phyloP scores from a whole-genome alignment of 2,329 filamentous ascomycete species.

The Bipolaris oryzae region DNA sequence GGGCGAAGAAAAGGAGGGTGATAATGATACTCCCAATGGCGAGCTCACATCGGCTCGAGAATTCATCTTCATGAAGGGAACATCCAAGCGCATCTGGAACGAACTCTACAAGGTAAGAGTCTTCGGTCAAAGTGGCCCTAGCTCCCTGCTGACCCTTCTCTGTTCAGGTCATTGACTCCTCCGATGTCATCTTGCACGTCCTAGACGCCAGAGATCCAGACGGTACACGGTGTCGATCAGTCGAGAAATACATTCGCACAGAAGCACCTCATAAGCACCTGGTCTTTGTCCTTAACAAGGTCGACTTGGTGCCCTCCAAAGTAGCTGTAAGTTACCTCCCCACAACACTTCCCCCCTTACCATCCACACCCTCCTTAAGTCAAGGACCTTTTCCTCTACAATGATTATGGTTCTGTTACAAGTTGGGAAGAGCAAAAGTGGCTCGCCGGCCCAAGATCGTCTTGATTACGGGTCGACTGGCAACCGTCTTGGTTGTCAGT shows the following conservation, averaged over 20 bases:
- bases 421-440: conserved; percentile 92
- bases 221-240: conserved; percentile 85
- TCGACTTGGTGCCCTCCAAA: conserved; percentile 87
- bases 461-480: conserved; percentile 71
- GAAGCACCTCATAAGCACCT: conserved; percentile 97
- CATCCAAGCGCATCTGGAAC: conserved; percentile 84
- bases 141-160: not conserved
- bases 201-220: conserved; percentile 40
- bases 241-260: conserved; percentile 91
- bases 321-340: conserved; percentile 80
- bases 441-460: conserved; percentile 69
- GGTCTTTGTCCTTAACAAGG: conserved; percentile 88
- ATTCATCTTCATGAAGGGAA: conserved; percentile 91
- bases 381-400: conserved; percentile 72
- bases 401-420: conserved; percentile 96
- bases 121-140: not conserved
- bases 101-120: conserved; percentile 82
- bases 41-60: conserved; percentile 55
- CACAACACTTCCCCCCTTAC: not conserved
- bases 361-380: conserved; percentile 78
- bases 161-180: conserved; percentile 73
- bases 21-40: conserved; percentile 45
- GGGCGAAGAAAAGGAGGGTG: conserved; percentile 57
- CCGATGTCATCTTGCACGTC: conserved; percentile 84
- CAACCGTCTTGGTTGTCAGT: conserved; percentile 87